Base-by-base conservation (phyloP, 805 yeast genomes). In the Schizosaccharomyces cryophilus region DNA sequence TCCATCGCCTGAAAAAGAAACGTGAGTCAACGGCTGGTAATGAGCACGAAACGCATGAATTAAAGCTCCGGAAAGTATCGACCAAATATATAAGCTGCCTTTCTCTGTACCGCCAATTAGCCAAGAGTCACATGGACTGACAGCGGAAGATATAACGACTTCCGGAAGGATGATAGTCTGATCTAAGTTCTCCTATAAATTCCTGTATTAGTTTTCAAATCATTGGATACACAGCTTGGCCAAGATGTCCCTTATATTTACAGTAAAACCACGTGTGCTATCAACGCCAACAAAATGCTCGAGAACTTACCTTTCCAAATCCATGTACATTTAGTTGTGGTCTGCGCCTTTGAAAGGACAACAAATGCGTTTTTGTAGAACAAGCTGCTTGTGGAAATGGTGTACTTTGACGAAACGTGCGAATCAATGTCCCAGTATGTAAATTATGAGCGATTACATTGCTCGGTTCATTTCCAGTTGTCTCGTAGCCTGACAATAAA, bases 21-120 rank as follows among this genome's bases (percentile, higher is more conserved):
- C 69, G 42, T 75, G 76, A 0, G 84, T 76, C 4, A 87, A 77
- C 5, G 77, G 74, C 72, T 89, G 96, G 70, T 87, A 89, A 72
- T 90, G 97, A 0, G 87, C 82, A 59, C 85, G 88, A 67, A 80
- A 81, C 1, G 80, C 93, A 60, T 78, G 75, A 26, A 88, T 67
- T 58, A 90, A 73, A 30, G 80, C 72, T 0, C 96, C 96, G 1
- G 90, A 83, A 13, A 76, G 70, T 60, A 60, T 5, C 65, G 87
- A 95, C 96, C 96, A 90, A 0, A 88, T 70, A 67, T 84, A 85
- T 19, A 90, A 64, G 64, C 81, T 78, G 11, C 96, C 96, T 17
- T 82, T 67, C 62, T 74, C 69, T 61, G 90, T 76, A 63, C 89
- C 87, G 58, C 83, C 94, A 6, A 81, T 82, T 26, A 90, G 66